A percentile compares a stretch with the other conserved stretches of the same genome.
These are phyloP conservation scores for Rosellinia necatrix DNA, from an alignment of 2,329 filamentous ascomycete genomes.

Conservation along the genomic window DNA sequence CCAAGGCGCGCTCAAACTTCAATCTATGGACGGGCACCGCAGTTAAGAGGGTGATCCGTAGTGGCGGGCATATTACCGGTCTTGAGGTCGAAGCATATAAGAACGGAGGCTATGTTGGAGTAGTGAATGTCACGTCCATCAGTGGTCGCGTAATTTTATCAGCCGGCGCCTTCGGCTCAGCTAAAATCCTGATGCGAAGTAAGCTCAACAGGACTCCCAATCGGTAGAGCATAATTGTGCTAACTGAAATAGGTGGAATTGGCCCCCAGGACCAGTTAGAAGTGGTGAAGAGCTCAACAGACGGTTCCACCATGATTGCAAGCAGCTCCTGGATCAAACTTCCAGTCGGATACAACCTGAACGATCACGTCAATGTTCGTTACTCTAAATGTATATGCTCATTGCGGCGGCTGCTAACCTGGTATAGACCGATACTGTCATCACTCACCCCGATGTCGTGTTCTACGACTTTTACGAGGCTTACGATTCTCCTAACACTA, in stretches of 20 bases:
- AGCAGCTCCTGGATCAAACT: conserved; percentile 59
- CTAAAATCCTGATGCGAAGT: conserved; percentile 70
- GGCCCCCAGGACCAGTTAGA: conserved; percentile 65
- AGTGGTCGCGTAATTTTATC: conserved; percentile 71
- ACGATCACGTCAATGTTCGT: conserved; percentile 57
- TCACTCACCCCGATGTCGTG: conserved; percentile 49
- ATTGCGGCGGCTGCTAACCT: neutral
- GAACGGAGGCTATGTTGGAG: conserved; percentile 60
- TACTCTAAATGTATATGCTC: neutral
- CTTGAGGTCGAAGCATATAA: conserved; percentile 66
- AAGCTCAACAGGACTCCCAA: conserved; percentile 33
- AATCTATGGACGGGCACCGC: conserved; percentile 68
- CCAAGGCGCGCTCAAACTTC: conserved; percentile 66
- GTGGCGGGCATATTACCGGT: conserved; percentile 65
- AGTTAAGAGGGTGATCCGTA: conserved; percentile 69
- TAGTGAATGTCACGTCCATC: conserved; percentile 61
- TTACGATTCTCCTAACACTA: conserved; percentile 53
- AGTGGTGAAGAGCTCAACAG: conserved; percentile 54
- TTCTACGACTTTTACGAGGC: conserved; percentile 71
- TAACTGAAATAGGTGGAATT: conserved; percentile 52
- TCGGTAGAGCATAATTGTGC: neutral
- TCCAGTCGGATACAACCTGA: conserved; percentile 63
- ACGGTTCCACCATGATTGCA: conserved; percentile 57
- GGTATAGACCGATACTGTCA: conserved; percentile 50
- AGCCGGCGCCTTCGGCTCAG: conserved; percentile 70